Base-by-base conservation (phyloP, 2,329 filamentous ascomycete species). In the Fusarium luffae region DNA sequence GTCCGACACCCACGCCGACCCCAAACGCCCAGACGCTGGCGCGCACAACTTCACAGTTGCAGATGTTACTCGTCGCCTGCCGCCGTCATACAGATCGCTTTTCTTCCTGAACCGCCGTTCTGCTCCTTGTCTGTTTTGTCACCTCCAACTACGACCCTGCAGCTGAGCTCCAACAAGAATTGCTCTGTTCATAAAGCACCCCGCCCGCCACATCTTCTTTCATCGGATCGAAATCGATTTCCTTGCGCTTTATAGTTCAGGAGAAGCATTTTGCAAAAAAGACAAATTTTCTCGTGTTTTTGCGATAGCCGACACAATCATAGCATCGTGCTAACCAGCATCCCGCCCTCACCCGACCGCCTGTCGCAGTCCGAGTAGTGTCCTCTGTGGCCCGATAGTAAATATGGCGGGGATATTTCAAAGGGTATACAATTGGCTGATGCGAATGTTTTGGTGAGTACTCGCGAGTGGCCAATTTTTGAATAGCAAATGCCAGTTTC, bases 381-480 rank as follows among this genome's bases (percentile, higher is more conserved):
- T 63, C 41, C 55, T 70, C 58, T 56, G 73, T 63, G 55, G 46
- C 58, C 61, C 59, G 66, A 72, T 59, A 70, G 65, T 63, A 63
- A 76, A 82, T 46, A 98, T 98, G 94, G 92, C 93, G 77, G 92
- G 93, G 75, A 85, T 99, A 80, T 97, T 99, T 82, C 92, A 92
- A 79, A 92, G 90, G 83, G 91, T 99, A 81, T 98, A 98, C 86
- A 96, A 98, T 89, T 98, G 95, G 95, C 86, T 98, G 80, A 85
- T 99, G 84, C 91, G 95, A 85, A 92, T 96, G 77, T 98, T 99
- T 84, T 99, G 96, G 95, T 98, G 78, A 85, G 89, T 87, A 51
- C 58, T 32, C 62, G 30, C 41, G 34, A 57, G 55, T 56, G 51
- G 41, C 40, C 46, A 54, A 54, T 54, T 44, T 55, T 58, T 57